Evolutionary conservation across 2,329 filamentous ascomycete species (phyloP).

Genomic region (Sphaerostilbella broomeana): DNA sequence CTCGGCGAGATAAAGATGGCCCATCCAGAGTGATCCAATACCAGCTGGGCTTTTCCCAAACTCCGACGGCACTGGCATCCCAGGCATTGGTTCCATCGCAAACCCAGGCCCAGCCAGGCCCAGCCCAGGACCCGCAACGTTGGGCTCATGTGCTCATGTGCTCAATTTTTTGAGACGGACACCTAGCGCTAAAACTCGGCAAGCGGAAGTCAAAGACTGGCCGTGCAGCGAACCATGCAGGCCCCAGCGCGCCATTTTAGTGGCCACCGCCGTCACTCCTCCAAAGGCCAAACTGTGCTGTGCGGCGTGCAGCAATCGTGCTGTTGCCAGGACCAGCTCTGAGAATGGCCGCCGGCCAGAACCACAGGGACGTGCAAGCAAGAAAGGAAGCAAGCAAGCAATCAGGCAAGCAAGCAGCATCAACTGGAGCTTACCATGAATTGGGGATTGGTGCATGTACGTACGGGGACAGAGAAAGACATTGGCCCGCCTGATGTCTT

Average conservation of each 20-base stretch:
- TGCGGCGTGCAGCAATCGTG: not conserved
- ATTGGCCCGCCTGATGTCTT: too few relatives aligned
- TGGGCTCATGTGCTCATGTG: slow-evolving; percentile 42
- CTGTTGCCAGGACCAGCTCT: too few relatives aligned
- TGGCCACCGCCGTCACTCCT: slow-evolving; percentile 5
- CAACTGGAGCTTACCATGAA: too few relatives aligned
- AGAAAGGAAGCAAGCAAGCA: too few relatives aligned
- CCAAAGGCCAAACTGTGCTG: slow-evolving; percentile 3
- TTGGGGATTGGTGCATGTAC: too few relatives aligned
- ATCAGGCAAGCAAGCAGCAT: too few relatives aligned
- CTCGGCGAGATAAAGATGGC: too few relatives aligned
- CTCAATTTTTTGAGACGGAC: slow-evolving; percentile 36
- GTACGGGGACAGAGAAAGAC: too few relatives aligned
- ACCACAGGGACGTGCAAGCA: too few relatives aligned
- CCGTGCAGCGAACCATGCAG: slow-evolving; percentile 13
- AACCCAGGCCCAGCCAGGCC: slow-evolving; percentile 5
- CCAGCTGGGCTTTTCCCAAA: not conserved
- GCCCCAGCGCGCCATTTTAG: slow-evolving; percentile 4
- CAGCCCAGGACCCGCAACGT: slow-evolving; percentile 28
- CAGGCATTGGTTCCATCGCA: not conserved
- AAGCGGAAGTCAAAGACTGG: slow-evolving; percentile 27
- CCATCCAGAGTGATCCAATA: slow-evolving; percentile 1
- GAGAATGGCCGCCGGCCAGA: too few relatives aligned
- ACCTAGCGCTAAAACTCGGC: slow-evolving; percentile 35
- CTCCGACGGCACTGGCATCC: slow-evolving; percentile 1